Evolutionary conservation across 2,329 filamentous ascomycete genomes (phyloP), one percentile per base, ranked within the genome.

Genomic region (Nannizziopsis arthrosporioides): DNA sequence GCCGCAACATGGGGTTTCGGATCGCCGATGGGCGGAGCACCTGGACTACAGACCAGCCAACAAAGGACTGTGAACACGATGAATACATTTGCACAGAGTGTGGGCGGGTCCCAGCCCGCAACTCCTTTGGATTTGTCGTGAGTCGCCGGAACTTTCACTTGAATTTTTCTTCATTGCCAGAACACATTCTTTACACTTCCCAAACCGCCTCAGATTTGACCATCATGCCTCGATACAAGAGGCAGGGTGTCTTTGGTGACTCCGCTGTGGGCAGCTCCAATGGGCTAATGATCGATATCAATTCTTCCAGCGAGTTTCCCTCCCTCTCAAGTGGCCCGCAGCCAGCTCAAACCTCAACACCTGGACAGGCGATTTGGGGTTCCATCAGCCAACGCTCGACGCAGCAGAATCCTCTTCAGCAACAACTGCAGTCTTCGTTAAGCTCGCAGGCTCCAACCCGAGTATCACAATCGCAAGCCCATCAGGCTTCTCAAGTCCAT

Each of bases 1-100:
- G 72, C 71, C 57, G 69, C 73, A 52, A 73, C 73, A 60, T 79
- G 76, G 76, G 75, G 73, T 42, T 78, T 78, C 59, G 73, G 73
- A 42, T 63, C 73, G 47, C 73, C 74, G 38, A 70, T 74, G 59
- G 72, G 72, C 44, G 73, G 71, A 53, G 69, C 73, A 47, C 71
- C 73, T 52, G 71, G 71, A 47, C 63, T 77, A 51, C 68, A 72
- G 49, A 69, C 62, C 52, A 67, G 65, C 52, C 74, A 74, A 60
- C 64, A 74, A 59, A 69, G 74, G 60, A 67, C 66, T 55, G 70
- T 74, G 57, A 69, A 68, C 44, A 67, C 67, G 19, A 67, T 75
- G 59, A 71, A 71, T 40, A 76, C 70, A 56, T 78, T 77, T 60
- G 74, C 75, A 53, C 74, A 77, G 62, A 75, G 73, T 53, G 70